Conservation (phyloP, 2,329 filamentous ascomycete species). For the Chlorencoelia australis region DNA sequence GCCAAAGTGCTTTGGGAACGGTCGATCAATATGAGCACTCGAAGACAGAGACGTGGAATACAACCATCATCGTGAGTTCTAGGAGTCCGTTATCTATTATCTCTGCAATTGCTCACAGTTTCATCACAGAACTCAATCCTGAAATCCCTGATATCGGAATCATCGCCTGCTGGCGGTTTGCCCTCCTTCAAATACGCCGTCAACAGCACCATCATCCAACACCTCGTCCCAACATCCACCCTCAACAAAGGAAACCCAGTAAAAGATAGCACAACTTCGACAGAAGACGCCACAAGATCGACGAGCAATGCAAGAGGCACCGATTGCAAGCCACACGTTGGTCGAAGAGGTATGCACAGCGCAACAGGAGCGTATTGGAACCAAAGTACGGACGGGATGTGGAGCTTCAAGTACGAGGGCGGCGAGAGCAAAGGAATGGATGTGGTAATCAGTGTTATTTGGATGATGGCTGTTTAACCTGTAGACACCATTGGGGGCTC, state of each 20-base stretch:
- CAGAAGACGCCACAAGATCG: constrained; percentile 39
- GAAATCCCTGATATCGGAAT: constrained; percentile 66
- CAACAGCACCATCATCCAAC: constrained; percentile 97
- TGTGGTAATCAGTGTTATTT: constrained; percentile 64
- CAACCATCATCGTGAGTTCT: constrained; percentile 76
- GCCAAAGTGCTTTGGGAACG: constrained; percentile 63
- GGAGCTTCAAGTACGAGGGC: constrained; percentile 76
- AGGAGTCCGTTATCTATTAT: no score
- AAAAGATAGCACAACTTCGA: constrained; percentile 25
- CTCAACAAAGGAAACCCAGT: constrained; percentile 46
- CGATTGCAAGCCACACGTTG: constrained; percentile 61
- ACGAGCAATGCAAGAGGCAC: constrained; percentile 46
- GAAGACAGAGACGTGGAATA: constrained; percentile 82
- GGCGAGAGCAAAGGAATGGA: constrained; percentile 58
- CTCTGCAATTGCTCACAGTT: constrained; percentile 1
- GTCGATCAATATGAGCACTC: constrained; percentile 79
- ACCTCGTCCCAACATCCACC: constrained; percentile 60
- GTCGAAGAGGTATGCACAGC: constrained; percentile 82
- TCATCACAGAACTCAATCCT: constrained; percentile 65
- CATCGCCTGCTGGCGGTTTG: constrained; percentile 46
- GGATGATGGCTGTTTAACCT: no score
- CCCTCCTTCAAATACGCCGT: constrained; percentile 86
- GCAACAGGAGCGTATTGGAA: constrained; percentile 84
- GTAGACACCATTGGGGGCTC: no score
- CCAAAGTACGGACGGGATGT: constrained; percentile 83